Evolutionary conservation across 1,284 basidiomycete species (phyloP).

Genomic region (Ustilago loliicola): DNA sequence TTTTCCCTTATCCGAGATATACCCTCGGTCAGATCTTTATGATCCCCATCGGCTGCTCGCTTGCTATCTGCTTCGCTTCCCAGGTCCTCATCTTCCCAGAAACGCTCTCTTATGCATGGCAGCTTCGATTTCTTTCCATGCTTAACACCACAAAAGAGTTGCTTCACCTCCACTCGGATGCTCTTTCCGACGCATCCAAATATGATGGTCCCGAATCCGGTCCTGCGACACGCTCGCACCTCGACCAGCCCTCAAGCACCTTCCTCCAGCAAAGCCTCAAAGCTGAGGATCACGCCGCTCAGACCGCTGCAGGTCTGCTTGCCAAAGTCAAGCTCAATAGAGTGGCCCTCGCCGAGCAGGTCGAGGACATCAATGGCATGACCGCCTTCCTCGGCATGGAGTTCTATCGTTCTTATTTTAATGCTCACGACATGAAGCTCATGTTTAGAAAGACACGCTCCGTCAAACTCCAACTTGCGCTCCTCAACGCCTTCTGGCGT

Average conservation of each 20-base stretch:
- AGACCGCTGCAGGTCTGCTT: conserved; percentile 18
- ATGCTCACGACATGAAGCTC: conserved; percentile 70
- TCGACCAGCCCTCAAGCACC: conserved; percentile 17
- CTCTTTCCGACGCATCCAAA: conserved; percentile 25
- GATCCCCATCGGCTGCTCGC: conserved; percentile 46
- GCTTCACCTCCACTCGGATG: conserved; percentile 25
- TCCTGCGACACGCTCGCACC: conserved; percentile 2
- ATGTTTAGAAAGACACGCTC: conserved; percentile 38
- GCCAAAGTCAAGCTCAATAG: conserved; percentile 28
- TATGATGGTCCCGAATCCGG: conserved; percentile 6
- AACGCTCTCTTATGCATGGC: conserved; percentile 76
- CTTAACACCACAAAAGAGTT: conserved; percentile 28
- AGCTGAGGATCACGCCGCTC: conserved; percentile 33
- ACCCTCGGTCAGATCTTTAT: conserved; percentile 73
- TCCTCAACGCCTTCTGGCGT: conserved; percentile 48
- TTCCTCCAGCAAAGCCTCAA: conserved; percentile 21
- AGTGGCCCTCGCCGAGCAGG: conserved; percentile 25
- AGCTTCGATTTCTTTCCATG: conserved; percentile 66
- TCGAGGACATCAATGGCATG: conserved; percentile 30
- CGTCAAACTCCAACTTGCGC: conserved; percentile 34
- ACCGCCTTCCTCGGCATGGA: conserved; percentile 69
- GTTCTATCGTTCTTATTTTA: conserved; percentile 71
- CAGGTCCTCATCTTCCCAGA: conserved; percentile 81
- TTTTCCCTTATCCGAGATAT: conserved; percentile 79
- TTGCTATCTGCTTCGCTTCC: conserved; percentile 51